Base-by-base conservation (phyloP, 805 yeast genomes). In the Kuraishia capsulata region DNA sequence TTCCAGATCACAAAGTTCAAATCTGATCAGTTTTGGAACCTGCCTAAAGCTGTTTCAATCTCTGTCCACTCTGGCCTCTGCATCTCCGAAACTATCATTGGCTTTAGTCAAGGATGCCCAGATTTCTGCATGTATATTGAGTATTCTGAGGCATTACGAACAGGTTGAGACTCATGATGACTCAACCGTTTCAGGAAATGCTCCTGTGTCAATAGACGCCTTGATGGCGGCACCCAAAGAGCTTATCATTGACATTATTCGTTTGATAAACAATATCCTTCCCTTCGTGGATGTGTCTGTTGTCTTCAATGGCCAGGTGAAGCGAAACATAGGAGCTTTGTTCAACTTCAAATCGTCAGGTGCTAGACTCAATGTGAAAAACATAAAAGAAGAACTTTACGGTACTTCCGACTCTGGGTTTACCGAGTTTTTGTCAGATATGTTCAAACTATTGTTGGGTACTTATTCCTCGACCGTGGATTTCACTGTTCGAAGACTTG, bases 381-480 rank as follows among this genome's bases (percentile, higher is more conserved):
- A 8, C 6, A 13, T 11, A 13, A 28, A 14, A 28, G 17, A 11
- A 5, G 31, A 28, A 13, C 31, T 28, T 11, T 28, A 28, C 31
- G 14, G 31, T 5, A 5, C 6, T 6, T 8, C 31, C 9, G 13
- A 9, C 14, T 9, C 10, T 19, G 19, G 35, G 17, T 50, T 56
- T 24, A 41, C 49, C 17, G 24, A 39, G 2, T 74, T 81, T 50
- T 61, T 71, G 5, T 59, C 59, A 33, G 63, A 65, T 6, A 51
- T 78, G 3, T 71, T 78, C 53, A 68, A 74, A 1, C 46, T 78
- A 3, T 50, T 86, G 38, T 54, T 82, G 9, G 76, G 73, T 43
- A 69, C 84, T 6, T 86, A 79, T 49, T 78, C 82, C 26, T 78
- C 90, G 2, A 71, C 90, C 0, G 80, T 83, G 51, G 86, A 83